Conservation (phyloP, 805 yeast genomes). For the Metschnikowia sp. region DNA sequence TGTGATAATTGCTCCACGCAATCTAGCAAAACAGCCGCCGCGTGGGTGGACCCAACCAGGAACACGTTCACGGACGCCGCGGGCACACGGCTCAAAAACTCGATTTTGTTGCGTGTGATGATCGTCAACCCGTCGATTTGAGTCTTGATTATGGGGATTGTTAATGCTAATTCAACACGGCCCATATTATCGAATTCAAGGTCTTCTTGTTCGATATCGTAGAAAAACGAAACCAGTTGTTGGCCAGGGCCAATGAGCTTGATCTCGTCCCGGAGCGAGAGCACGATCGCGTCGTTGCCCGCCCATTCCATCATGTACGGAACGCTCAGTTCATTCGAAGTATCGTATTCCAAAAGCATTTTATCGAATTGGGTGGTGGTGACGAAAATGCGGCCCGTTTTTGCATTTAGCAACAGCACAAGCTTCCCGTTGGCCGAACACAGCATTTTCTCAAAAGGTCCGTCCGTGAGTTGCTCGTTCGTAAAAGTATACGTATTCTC, state of each 20-base stretch:
- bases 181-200: constrained; percentile 25
- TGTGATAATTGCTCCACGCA: constrained; percentile 58
- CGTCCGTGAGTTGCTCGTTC: constrained; percentile 44
- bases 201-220: constrained; percentile 31
- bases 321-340: constrained; percentile 33
- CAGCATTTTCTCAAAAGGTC: constrained; percentile 43
- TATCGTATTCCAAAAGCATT: constrained; percentile 42
- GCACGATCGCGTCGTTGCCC: constrained; percentile 74
- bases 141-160: constrained; percentile 43
- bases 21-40: constrained; percentile 79
- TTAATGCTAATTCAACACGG: constrained; percentile 21
- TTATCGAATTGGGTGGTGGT: constrained; percentile 45
- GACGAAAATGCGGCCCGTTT: constrained; percentile 45
- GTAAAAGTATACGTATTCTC: constrained; percentile 24
- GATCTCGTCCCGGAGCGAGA: constrained; percentile 61
- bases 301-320: constrained; percentile 72
- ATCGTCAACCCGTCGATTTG: constrained; percentile 71
- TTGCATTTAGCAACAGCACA: constrained; percentile 44
- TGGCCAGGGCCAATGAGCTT: constrained; percentile 70
- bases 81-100: constrained; percentile 63
- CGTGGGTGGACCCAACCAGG: constrained; percentile 77
- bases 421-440: constrained; percentile 56
- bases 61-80: constrained; percentile 58
- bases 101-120: constrained; percentile 54
- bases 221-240: constrained; percentile 52